Base-by-base conservation (phyloP, 345 rosid genomes). In the Anacardium occidentale region DNA sequence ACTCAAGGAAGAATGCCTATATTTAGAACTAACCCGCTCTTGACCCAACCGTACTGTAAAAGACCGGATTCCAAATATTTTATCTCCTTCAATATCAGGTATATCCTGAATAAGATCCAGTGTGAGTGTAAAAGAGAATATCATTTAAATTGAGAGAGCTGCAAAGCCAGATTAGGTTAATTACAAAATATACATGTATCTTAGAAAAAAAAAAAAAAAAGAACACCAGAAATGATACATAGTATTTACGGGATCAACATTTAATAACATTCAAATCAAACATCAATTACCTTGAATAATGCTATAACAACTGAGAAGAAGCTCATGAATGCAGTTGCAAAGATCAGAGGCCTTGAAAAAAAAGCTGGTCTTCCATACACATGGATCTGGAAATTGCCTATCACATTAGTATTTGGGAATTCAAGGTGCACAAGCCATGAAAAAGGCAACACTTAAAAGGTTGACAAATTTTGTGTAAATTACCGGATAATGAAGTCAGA, bases 41-140 rank as follows among this genome's bases (percentile, higher is more conserved):
- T 90, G 97, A 74, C 98, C 97, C 45, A 94, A 82, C 42, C 85
- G 88, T 37, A 94, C 97, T 7, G 93, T 88, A 77, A 90, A 94
- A 18, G 98, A 88, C 64, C 64, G 80, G 64, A 94, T 94, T 63
- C 97, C 98, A 57, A 88, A 92, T 56, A 85, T 87, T 82, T 80
- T 88, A 78, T 94, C 98, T n/a, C 97, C 97, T 69, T 92, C 98
- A 69, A 94, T 92, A 74, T 92, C 98, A 53, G 98, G 98, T 75
- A 94, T 91, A 78, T 94, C 98, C 97, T 92, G 74, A 74, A 82
- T 1, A 60, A 56, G 58, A 71, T 37, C 70, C 74, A 62, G 34
- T 69, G 59, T 20, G 21, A 59, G 63, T 40, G 51, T 48, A 59
- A 70, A 44, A 63, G 15, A 53, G 32, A 26, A 15, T n/a, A 45